Base-by-base conservation (phyloP, 2,329 filamentous ascomycete species). In the Colletotrichum cereale region DNA sequence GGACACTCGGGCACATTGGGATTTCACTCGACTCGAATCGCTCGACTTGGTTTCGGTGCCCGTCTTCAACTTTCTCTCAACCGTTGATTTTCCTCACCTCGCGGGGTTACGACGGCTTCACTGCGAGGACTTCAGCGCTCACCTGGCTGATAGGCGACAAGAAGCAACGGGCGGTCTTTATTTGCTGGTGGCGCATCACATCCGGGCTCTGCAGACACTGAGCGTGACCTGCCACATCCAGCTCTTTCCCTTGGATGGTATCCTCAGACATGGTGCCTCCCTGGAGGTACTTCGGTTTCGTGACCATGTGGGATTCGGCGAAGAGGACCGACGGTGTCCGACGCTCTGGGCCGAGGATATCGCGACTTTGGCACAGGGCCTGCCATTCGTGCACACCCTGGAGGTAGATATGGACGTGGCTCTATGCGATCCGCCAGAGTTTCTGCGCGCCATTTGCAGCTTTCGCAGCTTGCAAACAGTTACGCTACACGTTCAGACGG, bases 341-440 rank as follows among this genome's bases (percentile, higher is more conserved):
- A 86, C 84, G 2, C 67, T 87, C 47, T 73, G 72, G 29, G 70
- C 77, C 2, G 75, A 66, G n/a, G 79, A 83, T 56, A 67, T 86
- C 12, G 67, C 76, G 3, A 48, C 62, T 0, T 78, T 87, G 3
- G 78, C 83, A 0, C 69, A 63, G 2, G 67, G 71, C 3, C 72
- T 86, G 7, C 71, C 70, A 5, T 58, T 73, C 4, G 77, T 87
- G 4, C 79, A 80, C 36, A 80, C 79, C 0, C 80, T 87, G 6
- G 85, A 87, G 75, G 73, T 87, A 12, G 86, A 87, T 75, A 81
- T 86, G 79, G 85, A 87, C 70, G 74, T 75, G n/a, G 75, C 75
- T 3, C 66, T 78, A 12, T 81, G 80, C 71, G 80, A 82, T n/a
- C 77, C 80, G 7, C 42, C 73, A 0, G 72, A 75, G 11, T 85